These are phyloP conservation scores for Xylona heveae DNA, from an alignment of 495 filamentous ascomycete species.

Conservation along the genomic window DNA sequence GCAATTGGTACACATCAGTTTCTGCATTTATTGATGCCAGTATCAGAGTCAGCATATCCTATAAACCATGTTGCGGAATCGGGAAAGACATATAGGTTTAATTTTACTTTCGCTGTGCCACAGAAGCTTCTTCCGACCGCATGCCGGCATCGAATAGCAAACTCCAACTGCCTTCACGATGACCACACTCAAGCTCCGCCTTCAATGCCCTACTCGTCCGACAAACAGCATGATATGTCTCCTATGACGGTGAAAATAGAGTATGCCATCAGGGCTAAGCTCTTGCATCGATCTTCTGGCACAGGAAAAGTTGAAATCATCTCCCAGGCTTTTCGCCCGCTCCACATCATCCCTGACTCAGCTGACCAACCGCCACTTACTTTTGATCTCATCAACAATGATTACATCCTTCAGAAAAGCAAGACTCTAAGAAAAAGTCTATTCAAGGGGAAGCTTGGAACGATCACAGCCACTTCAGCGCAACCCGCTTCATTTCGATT, in stretches of 20 bases:
- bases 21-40: constrained; percentile 64
- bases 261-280: constrained; percentile 45
- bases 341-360: constrained; percentile 57
- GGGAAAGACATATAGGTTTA: constrained; percentile 45
- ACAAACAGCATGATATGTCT: constrained; percentile 53
- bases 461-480: constrained; percentile 39
- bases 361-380: constrained; percentile 61
- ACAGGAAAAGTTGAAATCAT: constrained; percentile 23
- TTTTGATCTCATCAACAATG: too few relatives aligned
- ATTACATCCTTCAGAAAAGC: constrained; percentile 47
- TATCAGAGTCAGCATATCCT: constrained; percentile 45
- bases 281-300: constrained; percentile 20
- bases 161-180: constrained; percentile 35
- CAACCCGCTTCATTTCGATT: constrained; percentile 56
- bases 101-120: constrained; percentile 80
- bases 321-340: constrained; percentile 29
- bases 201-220: constrained; percentile 42
- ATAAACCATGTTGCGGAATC: constrained; percentile 43
- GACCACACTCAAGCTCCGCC: constrained; percentile 68
- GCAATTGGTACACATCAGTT: constrained; percentile 44
- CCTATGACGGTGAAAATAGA: constrained; percentile 61
- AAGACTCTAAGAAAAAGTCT: constrained; percentile 60
- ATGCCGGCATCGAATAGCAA: constrained; percentile 26
- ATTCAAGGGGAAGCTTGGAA: constrained; percentile 54
- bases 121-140: constrained; percentile 37